Percentiles rank a stretch among this genome's conserved stretches.
Evolutionary conservation across 2,329 filamentous ascomycete species (phyloP).

Genomic region (Colletotrichum cuscutae): DNA sequence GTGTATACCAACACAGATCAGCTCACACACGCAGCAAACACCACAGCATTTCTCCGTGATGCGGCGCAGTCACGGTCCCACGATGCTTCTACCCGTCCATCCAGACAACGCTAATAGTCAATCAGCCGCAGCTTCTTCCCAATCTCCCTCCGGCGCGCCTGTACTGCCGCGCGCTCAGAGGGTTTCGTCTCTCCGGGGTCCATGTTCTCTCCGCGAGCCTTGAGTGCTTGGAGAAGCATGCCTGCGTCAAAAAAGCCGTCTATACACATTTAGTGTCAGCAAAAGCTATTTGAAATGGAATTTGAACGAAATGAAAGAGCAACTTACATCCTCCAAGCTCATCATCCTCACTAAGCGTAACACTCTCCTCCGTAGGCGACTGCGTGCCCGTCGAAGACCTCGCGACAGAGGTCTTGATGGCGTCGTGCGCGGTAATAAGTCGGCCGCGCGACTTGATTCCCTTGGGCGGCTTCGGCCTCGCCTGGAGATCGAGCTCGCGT

Average conservation of each 20-base stretch:
- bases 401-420: slow-evolving; percentile 48
- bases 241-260: slow-evolving; percentile 98
- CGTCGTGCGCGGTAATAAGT: slow-evolving; percentile 71
- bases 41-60: too few relatives aligned
- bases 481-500: slow-evolving; percentile 60
- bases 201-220: slow-evolving; percentile 70
- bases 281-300: slow-evolving; percentile 29
- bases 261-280: slow-evolving; percentile 48
- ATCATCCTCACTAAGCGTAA: slow-evolving; percentile 82
- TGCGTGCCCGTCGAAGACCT: slow-evolving; percentile 60
- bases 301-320: neutral
- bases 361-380: slow-evolving; percentile 75
- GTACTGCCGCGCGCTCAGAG: slow-evolving; percentile 69
- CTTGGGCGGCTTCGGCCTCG: slow-evolving; percentile 48
- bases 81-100: too few relatives aligned
- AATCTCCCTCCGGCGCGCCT: slow-evolving; percentile 71
- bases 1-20: too few relatives aligned
- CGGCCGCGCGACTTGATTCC: slow-evolving; percentile 78
- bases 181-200: slow-evolving; percentile 63
- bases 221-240: slow-evolving; percentile 90
- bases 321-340: slow-evolving; percentile 92
- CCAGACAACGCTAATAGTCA: slow-evolving; percentile 65
- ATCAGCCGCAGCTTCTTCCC: slow-evolving; percentile 78
- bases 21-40: too few relatives aligned
- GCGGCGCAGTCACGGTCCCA: too few relatives aligned